Evolutionary conservation across 2,329 filamentous ascomycete genomes (phyloP), one percentile per base, ranked within the genome.

Genomic region (Alternaria infectoria): DNA sequence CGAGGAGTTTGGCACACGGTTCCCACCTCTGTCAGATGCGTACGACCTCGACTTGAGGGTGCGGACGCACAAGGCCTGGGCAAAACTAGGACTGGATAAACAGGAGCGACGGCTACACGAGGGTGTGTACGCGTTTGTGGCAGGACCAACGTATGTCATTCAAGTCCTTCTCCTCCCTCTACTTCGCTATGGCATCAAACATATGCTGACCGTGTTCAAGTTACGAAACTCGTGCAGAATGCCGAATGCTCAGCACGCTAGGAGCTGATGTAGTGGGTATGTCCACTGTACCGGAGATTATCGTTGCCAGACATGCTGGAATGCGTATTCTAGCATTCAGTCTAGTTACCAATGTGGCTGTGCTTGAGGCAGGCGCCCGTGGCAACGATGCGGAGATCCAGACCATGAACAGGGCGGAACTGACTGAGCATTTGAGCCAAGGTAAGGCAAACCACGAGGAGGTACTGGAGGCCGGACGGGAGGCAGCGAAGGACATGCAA

Each of bases 221-320:
- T 52, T 90, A 90, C 73, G 89, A 90, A 74, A 90, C 88, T 3
- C 82, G 89, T 64, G 88, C 88, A 1, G 88, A 90, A 74, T 90
- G 88, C 72, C 84, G 88, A 17, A 85, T 90, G 84, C 81, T 91
- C 62, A 83, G 83, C 43, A 81, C 81, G 51, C 77, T 90, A 7
- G 88, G 89, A 7, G 88, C 88, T n/a, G 89, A 91, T 72, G 81
- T 90, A n/a, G 89, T 91, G 2, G 89, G 89, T 13, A 91, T 91
- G 89, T 90, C 87, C 30, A 91, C 89, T 1, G 88, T 91, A 26
- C 89, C 89, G 8, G 89, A 91, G 73, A 89, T 90, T 56, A 85
- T 91, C 54, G 87, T 89, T 15, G 89, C 89, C 30, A 83, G 89
- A 66, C 89, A 91, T 75, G 85, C 83, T 57, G 87, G 86, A n/a